Evolutionary conservation across 2,329 filamentous ascomycete species (phyloP).

Genomic region (Phyllosticta capitalensis): DNA sequence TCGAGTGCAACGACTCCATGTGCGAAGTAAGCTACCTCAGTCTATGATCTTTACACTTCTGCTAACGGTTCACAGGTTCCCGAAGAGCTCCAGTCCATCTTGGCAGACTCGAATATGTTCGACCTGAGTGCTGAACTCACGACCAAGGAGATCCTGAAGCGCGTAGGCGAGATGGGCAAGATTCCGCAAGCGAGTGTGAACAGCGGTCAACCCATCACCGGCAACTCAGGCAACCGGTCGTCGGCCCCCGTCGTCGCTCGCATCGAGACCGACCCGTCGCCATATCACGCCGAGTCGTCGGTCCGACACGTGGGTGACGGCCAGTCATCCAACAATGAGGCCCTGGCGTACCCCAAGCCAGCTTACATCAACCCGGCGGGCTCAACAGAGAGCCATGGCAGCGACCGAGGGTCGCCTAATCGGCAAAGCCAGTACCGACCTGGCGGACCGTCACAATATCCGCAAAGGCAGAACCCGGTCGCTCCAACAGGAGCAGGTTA

Average conservation of each 20-base stretch:
- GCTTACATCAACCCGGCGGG: constrained; percentile 25
- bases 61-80: constrained; percentile 60
- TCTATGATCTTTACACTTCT: neutral
- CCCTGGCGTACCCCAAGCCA: constrained; percentile 24
- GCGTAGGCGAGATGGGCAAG: constrained; percentile 76
- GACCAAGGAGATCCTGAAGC: constrained; percentile 92
- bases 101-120: constrained; percentile 76
- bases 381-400: constrained; percentile 23
- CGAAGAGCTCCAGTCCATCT: constrained; percentile 76
- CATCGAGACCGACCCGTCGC: constrained; percentile 79
- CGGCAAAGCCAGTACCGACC: constrained; percentile 28
- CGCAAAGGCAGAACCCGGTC: constrained; percentile 27
- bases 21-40: constrained; percentile 66
- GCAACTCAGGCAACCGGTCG: constrained; percentile 42
- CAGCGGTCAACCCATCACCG: constrained; percentile 44
- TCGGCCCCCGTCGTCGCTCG: constrained; percentile 51
- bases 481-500: constrained; percentile 10
- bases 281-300: constrained; percentile 75
- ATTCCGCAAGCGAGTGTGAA: constrained; percentile 48
- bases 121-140: constrained; percentile 78
- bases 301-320: constrained; percentile 58
- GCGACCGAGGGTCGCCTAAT: constrained; percentile 22
- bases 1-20: constrained; percentile 91
- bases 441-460: constrained; percentile 24
- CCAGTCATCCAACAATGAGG: constrained; percentile 15